Base-by-base conservation (phyloP, 2,329 filamentous ascomycete genomes). In the Nigrospora oryzae region DNA sequence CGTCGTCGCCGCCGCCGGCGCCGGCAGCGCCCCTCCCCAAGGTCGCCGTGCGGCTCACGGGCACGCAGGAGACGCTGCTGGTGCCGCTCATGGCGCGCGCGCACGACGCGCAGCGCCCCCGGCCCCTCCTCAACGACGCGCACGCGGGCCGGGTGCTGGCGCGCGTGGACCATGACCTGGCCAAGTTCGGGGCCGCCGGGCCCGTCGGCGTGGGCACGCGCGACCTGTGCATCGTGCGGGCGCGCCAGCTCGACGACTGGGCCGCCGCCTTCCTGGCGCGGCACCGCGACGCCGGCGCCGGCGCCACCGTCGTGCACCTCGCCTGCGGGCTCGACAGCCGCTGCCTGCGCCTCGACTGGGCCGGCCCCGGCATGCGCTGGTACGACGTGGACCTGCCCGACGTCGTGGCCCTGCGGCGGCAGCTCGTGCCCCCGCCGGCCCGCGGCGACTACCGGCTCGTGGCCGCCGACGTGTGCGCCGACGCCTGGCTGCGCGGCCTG, bases 361-460 rank as follows among this genome's bases (percentile, higher is more conserved):
- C 50, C 15, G 38, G 38, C 3, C 4, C n/a, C 10, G 39, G 16
- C 13, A 51, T 57, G 12, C 50, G 57, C 14, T 64, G 62, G 63
- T 55, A 65, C 44, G 62, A 65, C 33, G 47, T 62, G 19, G 63
- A 66, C 40, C 44, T 63, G 14, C 59, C 60, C 32, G 61, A 64
- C 14, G 62, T 64, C 11, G 49, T 62, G n/a, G 53, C 53, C 5
- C 50, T 65, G 34, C 60, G 63, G 6, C 43, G 45, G 8, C 51
- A 51, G 34, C 47, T 64, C 4, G 49, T 59, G 1, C 50, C 55
- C 3, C 40, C 46, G 11, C 52, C 55, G 2, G 46, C 19, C 13
- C 32, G 44, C 13, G 50, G 51, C 28, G 54, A 59, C 17, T 65
- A 65, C 44, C 43, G 12, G 1, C 47, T 63, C 38, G 36, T 62